A percentile compares a stretch with the other conserved stretches of the same genome.
These are phyloP conservation scores for Camptophora hylomeconis DNA, from an alignment of 2,329 filamentous ascomycete species.

Conservation along the genomic window DNA sequence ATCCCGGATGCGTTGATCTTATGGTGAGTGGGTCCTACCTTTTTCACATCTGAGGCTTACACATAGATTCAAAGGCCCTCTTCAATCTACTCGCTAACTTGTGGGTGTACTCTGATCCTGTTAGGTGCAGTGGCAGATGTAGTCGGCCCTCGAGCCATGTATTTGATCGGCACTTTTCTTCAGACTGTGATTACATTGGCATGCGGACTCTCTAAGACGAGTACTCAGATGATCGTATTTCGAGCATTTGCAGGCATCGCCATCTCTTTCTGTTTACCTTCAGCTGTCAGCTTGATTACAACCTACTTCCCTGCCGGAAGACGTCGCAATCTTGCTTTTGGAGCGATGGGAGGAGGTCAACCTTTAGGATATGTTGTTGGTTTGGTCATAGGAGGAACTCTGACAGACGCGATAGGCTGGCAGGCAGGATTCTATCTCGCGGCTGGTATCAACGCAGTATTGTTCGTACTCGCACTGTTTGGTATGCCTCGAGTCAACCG, in stretches of 20 bases:
- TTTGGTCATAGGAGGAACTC: slow-evolving; percentile 36
- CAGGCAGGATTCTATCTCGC: slow-evolving; percentile 38
- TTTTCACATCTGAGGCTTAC: neutral
- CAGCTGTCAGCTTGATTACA: slow-evolving; percentile 37
- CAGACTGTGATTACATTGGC: slow-evolving; percentile 32
- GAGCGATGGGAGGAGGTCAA: slow-evolving; percentile 37
- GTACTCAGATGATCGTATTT: slow-evolving; percentile 33
- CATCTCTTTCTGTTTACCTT: slow-evolving; percentile 36
- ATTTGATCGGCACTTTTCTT: slow-evolving; percentile 33
- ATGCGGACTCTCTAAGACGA: slow-evolving; percentile 28
- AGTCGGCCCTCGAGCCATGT: slow-evolving; percentile 34
- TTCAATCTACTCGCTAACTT: slow-evolving; percentile 28
- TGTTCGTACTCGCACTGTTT: slow-evolving; percentile 29
- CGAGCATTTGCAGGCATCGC: slow-evolving; percentile 34
- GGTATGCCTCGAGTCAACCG: slow-evolving; percentile 23
- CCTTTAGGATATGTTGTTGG: slow-evolving; percentile 41
- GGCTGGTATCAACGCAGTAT: slow-evolving; percentile 29
- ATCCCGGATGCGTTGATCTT: slow-evolving; percentile 16
- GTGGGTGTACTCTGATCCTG: slow-evolving; percentile 37
- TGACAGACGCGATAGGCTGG: slow-evolving; percentile 39
- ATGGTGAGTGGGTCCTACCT: slow-evolving; percentile 10
- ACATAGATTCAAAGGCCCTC: slow-evolving; percentile 18
- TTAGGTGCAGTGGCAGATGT: slow-evolving; percentile 40
- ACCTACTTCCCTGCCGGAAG: slow-evolving; percentile 33
- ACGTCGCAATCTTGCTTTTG: slow-evolving; percentile 39